Evolutionary conservation across 2,329 filamentous ascomycete genomes (phyloP).

Genomic region (Colletotrichum salicis): DNA sequence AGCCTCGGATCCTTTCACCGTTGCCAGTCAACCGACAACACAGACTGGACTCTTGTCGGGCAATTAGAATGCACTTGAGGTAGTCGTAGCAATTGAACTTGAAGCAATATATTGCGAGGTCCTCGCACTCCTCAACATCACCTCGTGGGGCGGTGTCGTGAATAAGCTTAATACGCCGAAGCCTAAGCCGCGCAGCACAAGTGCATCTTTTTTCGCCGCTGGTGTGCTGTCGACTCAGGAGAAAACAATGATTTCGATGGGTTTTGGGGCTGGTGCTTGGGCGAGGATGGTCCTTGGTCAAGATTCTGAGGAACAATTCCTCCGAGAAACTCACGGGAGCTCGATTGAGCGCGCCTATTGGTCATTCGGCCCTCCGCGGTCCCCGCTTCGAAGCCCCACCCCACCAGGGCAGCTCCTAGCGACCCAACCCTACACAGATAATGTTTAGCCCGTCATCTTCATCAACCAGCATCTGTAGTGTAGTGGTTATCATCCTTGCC

Average conservation of each 20-base stretch:
- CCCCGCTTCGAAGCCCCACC: too few species aligned
- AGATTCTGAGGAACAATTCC: too few species aligned
- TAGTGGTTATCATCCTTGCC: conserved; percentile 35
- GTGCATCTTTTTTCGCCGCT: background rate
- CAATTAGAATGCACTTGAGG: too few species aligned
- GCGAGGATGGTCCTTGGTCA: too few species aligned
- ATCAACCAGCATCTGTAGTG: conserved; percentile 19
- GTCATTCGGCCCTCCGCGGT: too few species aligned
- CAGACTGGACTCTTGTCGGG: background rate
- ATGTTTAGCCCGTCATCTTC: accelerated
- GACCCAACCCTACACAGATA: accelerated
- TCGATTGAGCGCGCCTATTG: too few species aligned
- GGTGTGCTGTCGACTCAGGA: background rate
- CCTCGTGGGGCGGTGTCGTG: background rate
- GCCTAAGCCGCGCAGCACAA: background rate
- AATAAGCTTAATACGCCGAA: background rate
- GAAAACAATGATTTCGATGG: background rate
- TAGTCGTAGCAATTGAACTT: too few species aligned
- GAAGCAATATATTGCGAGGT: too few species aligned
- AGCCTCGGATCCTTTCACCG: background rate
- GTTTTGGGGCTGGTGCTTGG: too few species aligned
- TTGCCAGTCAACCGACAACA: background rate
- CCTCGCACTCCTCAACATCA: background rate
- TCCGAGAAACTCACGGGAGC: too few species aligned
- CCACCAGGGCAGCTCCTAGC: too few species aligned